Evolutionary conservation across 2,329 filamentous ascomycete species (phyloP), one percentile per base, ranked within the genome.

Genomic region (Trichoderma gracile): DNA sequence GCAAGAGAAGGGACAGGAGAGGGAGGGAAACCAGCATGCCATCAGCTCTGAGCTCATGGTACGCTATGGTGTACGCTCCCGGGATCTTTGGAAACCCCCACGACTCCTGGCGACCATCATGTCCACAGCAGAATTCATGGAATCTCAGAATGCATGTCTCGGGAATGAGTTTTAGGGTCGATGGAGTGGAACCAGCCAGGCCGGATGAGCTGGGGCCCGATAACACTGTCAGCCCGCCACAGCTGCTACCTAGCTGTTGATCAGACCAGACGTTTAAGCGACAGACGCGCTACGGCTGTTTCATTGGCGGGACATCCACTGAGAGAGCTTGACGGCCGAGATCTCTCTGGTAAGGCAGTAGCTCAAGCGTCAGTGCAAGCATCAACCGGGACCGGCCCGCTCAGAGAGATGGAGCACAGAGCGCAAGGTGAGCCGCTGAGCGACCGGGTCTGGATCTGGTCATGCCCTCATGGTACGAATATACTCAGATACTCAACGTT

Each of bases 251-350:
- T 10, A 33, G 17, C 30, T 12, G 62, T 47, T 47, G 40, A 59
- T 45, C 38, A 23, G 40, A 23, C 49, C 25, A 49, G 10, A 27
- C 25, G 9, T 33, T 64, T 59, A 64, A 59, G 62, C 62, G 62
- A 64, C 55, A 64, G 47, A 21, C 62, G 62, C 47, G 62, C 54
- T 59, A 42, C 45, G 40, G 54, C 40, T 45, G 58, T 54, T 54
- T 53, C 38, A 50, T 46, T 58, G 47, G 62, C 43, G 40, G 54
- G 27, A 25, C 47, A 54, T 23, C 14, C 33, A 30, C 2, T 25
- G 40, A 50, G 42, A 23, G 54, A 45, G 62, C 33, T 61, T 52
- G 47, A 49, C 50, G 53, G 27, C 50, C 33, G 60, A 52, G 21
- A 49, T 47, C 43, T 47, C 42, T 40, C 42, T 62, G 25, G 23